Percentiles rank a stretch among this genome's conserved stretches.
phyloP scores from a whole-genome alignment of 176 grass and related monocot species.

The Oryza glaberrima region DNA sequence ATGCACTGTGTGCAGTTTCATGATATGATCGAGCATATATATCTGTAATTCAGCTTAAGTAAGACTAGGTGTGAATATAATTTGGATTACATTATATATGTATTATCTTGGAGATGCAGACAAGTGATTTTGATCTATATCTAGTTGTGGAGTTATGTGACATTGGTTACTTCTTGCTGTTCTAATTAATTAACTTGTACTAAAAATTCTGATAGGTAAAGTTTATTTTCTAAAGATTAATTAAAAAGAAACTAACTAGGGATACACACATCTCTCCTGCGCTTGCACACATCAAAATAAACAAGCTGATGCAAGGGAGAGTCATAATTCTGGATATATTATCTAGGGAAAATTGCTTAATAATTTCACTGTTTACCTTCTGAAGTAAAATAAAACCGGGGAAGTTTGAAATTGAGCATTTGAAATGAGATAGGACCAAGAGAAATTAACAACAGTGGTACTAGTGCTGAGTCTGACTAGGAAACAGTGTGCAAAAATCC shows the following conservation, averaged over 20 bases:
- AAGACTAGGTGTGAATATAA: not conserved
- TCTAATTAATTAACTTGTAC: too few species aligned
- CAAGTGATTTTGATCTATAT: not conserved
- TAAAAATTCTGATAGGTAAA: too few species aligned
- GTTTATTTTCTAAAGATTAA: not conserved
- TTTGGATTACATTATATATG: not conserved
- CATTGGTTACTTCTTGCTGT: not conserved
- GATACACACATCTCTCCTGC: not conserved
- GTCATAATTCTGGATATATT: not conserved
- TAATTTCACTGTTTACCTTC: not conserved
- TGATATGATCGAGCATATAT: not conserved
- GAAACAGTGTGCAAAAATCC: constrained; percentile 19
- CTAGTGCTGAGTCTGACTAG: not conserved
- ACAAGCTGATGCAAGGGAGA: not conserved
- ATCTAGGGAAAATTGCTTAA: not conserved
- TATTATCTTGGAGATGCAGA: too few species aligned
- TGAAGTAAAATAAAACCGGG: not conserved
- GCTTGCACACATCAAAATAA: not conserved
- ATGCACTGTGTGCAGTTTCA: not conserved
- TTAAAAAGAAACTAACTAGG: not conserved
- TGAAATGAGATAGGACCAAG: not conserved
- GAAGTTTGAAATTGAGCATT: not conserved
- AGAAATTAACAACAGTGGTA: not conserved
- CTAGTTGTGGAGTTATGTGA: not conserved
- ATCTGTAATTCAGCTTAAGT: not conserved